These are phyloP conservation scores for Lupinus albus DNA, from an alignment of 306 rosid species.

Conservation along the genomic window DNA sequence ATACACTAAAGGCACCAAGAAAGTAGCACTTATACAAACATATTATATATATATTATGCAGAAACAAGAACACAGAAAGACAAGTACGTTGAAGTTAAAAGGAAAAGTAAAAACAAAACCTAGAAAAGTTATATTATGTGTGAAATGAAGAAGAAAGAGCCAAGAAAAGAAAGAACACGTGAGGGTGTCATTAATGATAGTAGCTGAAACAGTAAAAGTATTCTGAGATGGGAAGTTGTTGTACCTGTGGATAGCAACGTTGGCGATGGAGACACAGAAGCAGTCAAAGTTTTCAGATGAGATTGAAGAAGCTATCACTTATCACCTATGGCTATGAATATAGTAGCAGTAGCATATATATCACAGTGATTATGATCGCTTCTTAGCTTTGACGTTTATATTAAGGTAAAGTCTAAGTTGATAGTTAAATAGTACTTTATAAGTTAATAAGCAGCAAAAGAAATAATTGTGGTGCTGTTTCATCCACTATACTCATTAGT, in stretches of 20 bases:
- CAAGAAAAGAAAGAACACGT: slow-evolving; percentile 32
- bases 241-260: slow-evolving; percentile 38
- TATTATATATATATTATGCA: background rate
- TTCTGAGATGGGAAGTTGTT: background rate
- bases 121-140: background rate
- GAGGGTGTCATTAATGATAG: slow-evolving; percentile 4
- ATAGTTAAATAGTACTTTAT: background rate
- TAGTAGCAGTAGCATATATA: too few species aligned
- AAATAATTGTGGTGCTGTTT: background rate
- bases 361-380: background rate
- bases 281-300: slow-evolving; percentile 9
- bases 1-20: background rate
- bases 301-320: background rate
- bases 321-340: background rate
- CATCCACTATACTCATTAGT: too few species aligned
- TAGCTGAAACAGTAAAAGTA: slow-evolving; percentile 9
- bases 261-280: slow-evolving; percentile 14
- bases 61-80: slow-evolving; percentile 4
- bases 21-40: background rate
- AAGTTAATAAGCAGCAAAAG: background rate
- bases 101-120: slow-evolving; percentile 27
- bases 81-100: background rate
- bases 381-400: background rate
- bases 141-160: background rate
- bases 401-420: background rate